Base-by-base conservation (phyloP, 805 yeast genomes). In the Myxozyma udenii region DNA sequence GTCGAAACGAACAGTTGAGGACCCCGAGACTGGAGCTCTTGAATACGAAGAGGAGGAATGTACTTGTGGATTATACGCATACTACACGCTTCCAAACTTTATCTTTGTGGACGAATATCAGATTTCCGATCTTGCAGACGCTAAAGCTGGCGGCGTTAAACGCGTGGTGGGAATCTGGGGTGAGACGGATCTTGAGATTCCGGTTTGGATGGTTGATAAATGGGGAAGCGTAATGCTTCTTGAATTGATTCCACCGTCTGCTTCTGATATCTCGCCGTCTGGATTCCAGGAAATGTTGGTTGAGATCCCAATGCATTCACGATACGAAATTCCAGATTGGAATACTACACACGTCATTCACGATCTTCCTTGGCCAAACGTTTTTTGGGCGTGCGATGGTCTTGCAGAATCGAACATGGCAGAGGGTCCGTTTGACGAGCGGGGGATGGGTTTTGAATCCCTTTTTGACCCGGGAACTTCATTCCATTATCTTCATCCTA, bases 51-150 rank as follows among this genome's bases (percentile, higher is more conserved):
- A 48, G 7, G 40, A 5, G 26, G 41, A 36, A 16, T 22, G 25
- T 14, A 35, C 45, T 2, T 80, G 85, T 66, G 68, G 69, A 33
- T 69, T 77, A 14, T 78, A 67, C 55, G 64, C 74, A 25, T 68
- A 69, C 55, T 63, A 76, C 24, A 71, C 74, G 6, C 60, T 79
- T 9, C 80, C 83, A 2, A 64, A 66, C 3, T 67, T 69, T 16
- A 48, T 80, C 19, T 78, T 81, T 60, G 69, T 79, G n/a, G 85
- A 80, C 66, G 70, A 70, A 61, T 80, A 78, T 62, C 83, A 81
- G 62, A 71, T 78, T 22, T 64, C 71, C 28, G 69, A 67, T 22
- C 61, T 67, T n/a, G 64, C 64, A 14, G 51, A 63, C 32, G 51
- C 61, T 4, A 58, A 46, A 24, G 21, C 50, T 51, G 38, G 56